Evolutionary conservation across 2,329 filamentous ascomycete genomes (phyloP).

Genomic region (Beauveria sp.): DNA sequence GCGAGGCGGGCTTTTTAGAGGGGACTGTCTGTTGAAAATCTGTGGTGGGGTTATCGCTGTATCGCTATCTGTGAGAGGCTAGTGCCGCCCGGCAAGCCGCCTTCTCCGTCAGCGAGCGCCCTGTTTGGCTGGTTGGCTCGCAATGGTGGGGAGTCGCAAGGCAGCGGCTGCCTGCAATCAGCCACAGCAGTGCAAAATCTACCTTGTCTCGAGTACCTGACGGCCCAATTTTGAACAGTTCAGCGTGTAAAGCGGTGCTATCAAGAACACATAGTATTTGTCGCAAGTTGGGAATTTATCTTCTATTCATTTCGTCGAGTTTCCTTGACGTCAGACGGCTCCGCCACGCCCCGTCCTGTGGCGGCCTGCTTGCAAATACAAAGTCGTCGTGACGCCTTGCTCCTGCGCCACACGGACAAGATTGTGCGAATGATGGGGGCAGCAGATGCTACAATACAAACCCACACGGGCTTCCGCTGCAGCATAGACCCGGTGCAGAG

Average conservation of each 20-base stretch:
- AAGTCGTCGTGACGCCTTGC: background rate
- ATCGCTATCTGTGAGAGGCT: conserved; percentile 1
- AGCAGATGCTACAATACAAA: background rate
- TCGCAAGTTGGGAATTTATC: too few relatives aligned
- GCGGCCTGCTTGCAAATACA: background rate
- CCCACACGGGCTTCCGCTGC: background rate
- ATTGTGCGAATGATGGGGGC: background rate
- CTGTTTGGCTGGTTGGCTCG: background rate
- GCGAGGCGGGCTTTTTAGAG: conserved; percentile 4
- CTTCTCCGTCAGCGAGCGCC: background rate
- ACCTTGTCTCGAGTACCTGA: too few relatives aligned
- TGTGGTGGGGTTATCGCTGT: conserved; percentile 9
- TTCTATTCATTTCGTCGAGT: background rate
- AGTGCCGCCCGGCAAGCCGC: too few relatives aligned
- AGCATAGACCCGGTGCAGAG: background rate
- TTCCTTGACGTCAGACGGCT: background rate
- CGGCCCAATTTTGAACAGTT: too few relatives aligned
- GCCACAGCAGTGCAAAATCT: too few relatives aligned
- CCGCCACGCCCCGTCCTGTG: background rate
- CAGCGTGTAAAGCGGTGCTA: too few relatives aligned
- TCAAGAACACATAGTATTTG: too few relatives aligned
- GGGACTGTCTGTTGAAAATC: conserved; percentile 11
- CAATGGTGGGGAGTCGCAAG: too few relatives aligned
- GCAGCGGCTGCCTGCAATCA: too few relatives aligned
- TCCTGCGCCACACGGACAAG: background rate